phyloP scores from a whole-genome alignment of 2,329 filamentous ascomycete genomes.

The Alternaria arborescens region DNA sequence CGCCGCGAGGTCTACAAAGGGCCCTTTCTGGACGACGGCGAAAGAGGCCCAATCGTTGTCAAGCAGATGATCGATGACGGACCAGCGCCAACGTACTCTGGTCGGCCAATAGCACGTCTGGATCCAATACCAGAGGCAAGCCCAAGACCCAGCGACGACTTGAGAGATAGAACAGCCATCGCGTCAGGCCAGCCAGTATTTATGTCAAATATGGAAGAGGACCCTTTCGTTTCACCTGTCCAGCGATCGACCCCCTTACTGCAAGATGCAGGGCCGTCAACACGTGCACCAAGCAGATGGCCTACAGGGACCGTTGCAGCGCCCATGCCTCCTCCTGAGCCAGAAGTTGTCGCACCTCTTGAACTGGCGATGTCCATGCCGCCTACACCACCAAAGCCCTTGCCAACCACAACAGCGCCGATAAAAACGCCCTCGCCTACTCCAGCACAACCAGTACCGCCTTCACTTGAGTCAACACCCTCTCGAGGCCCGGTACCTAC shows the following conservation, averaged over 20 bases:
- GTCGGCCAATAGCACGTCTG: neutral
- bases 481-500: neutral
- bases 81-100: neutral
- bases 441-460: neutral
- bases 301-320: neutral
- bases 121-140: constrained; percentile 16
- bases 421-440: neutral
- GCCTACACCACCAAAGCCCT: neutral
- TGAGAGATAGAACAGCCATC: neutral
- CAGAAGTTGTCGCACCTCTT: neutral
- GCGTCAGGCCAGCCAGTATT: neutral
- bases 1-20: neutral
- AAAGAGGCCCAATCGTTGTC: neutral
- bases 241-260: neutral
- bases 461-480: neutral
- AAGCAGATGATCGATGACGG: neutral
- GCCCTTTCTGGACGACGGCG: neutral
- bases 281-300: neutral
- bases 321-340: neutral
- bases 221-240: neutral
- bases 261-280: neutral
- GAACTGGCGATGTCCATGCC: neutral
- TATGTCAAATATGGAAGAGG: neutral
- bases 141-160: constrained; percentile 12
- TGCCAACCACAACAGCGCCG: neutral